These are phyloP conservation scores for Carex arenaria DNA, from an alignment of 202 grass and related monocot genomes.

Conservation along the genomic window DNA sequence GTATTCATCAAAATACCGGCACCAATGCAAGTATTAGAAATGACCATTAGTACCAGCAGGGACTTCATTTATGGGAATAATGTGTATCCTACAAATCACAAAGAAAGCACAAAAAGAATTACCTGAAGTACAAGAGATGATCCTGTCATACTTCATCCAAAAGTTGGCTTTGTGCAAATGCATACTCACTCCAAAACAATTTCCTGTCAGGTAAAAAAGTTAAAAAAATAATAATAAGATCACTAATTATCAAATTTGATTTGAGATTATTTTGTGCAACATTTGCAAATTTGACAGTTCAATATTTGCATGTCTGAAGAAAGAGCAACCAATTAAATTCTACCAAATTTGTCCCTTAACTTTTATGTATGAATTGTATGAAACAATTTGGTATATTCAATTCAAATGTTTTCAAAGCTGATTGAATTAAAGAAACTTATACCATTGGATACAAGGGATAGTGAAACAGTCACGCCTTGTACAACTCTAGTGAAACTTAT, in stretches of 20 bases:
- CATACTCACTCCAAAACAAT: constrained; percentile 42
- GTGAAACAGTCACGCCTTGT: constrained; percentile 46
- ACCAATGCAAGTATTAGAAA: not conserved
- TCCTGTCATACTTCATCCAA: constrained; percentile 50
- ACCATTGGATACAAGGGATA: constrained; percentile 63
- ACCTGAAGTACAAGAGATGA: constrained; percentile 87
- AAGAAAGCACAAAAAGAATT: not conserved
- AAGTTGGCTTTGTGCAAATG: constrained; percentile 36
- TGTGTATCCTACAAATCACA: not conserved
- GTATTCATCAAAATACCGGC: not conserved
- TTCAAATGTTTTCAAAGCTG: not conserved
- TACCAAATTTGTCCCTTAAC: not conserved
- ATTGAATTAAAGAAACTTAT: too few relatives aligned
- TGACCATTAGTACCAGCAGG: not conserved
- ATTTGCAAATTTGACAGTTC: not conserved
- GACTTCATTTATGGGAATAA: not conserved
- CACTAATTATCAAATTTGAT: too few relatives aligned
- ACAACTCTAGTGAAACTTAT: too few relatives aligned
- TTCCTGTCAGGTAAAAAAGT: constrained; percentile 42
- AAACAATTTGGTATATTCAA: not conserved
- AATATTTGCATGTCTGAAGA: not conserved
- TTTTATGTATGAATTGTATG: not conserved
- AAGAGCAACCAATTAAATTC: not conserved
- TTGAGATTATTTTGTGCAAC: not conserved
- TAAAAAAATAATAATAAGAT: not conserved